Evolutionary conservation across 345 rosid genomes (phyloP), one percentile per base, ranked within the genome.

Genomic region (Odontarrhena argentea): DNA sequence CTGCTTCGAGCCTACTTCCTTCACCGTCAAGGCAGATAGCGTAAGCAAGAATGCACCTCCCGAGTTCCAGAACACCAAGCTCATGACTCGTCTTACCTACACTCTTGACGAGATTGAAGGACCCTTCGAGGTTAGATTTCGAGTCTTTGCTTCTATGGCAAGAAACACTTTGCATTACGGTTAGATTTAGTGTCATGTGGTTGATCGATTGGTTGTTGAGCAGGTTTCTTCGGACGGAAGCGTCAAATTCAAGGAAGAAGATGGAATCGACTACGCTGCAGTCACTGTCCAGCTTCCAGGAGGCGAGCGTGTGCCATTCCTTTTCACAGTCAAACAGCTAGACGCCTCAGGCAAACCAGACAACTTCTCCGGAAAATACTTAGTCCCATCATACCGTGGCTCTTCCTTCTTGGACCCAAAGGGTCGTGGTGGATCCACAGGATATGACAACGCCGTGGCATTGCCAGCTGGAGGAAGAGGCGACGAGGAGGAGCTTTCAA

Each of bases 321-420:
- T 93, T 22, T 93, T 93, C 84, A 90, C 97, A 38, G 76, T 93
- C 78, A 93, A 93, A 77, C 87, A 90, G 65, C 58, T 93, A 55
- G 92, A 85, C 2, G 98, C 98, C 43, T 77, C 96, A 1, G 98
- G 98, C 42, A 93, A 90, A 66, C 92, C 97, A 0, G 91, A 93
- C 2, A 81, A 48, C 80, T 90, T 93, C 47, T 35, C 86, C 0
- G 98, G 98, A 11, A 83, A 85, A 26, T 93, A 78, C 69, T 76
- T 90, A 1, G 97, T 93, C 11, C 97, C 97, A 0, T 86, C 96
- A 0, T 93, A 93, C 87, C 90, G 92, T 18, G 98, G 97, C 11
- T 79, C 98, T 0, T 90, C 98, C 3, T 93, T 93, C 84, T 83
- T 93, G 86, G 98, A 93, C 92, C 98, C 98, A 9, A 93, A 93